Evolutionary conservation across 495 filamentous ascomycete genomes (phyloP), one percentile per base, ranked within the genome.

Genomic region (Cenococcum geophilum): DNA sequence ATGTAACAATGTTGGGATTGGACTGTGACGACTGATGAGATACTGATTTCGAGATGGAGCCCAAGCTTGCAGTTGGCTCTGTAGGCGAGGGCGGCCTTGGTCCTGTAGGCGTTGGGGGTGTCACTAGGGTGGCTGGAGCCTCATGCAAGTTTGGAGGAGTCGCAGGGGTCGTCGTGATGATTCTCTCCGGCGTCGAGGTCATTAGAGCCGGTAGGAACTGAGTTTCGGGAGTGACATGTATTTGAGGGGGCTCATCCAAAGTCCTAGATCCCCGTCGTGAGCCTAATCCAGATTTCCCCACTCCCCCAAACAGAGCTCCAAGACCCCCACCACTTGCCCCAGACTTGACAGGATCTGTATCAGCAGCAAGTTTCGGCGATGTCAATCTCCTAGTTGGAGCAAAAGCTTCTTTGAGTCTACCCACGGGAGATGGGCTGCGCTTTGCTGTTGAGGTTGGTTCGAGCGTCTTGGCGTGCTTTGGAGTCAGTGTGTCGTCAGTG

Each of bases 91-190:
- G 50, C 34, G 54, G 54, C 36, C 62, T 65, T 40, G 37, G 65
- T 57, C 73, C 72, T 23, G 73, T 76, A 5, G 74, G 74, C 10
- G 74, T 76, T 6, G 74, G 74, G 1, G 74, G 74, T 1, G 74
- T 76, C 1, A 76, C 71, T 5, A 74, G 55, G 11, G 74, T 76
- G 1, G 72, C 68, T n/a, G 74, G 74, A 5, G 73, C 67, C 9
- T 71, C 68, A n/a, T 22, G 43, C 14, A 68, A 49, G 27, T 71
- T 76, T 25, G 71, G 72, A 21, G 73, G 71, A 22, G 74, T 73
- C 4, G 69, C 65, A 25, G 72, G 72, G 43, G 66, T 55, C 14
- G 63, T 57, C 0, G 66, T 68, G 14, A 62, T 62, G 27, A 68
- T 68, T 18, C 61, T 55, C 42, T 59, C 57, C 12, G 66, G 66